Base-by-base conservation (phyloP, 768 basidiomycete genomes). In the Mycena polygramma region DNA sequence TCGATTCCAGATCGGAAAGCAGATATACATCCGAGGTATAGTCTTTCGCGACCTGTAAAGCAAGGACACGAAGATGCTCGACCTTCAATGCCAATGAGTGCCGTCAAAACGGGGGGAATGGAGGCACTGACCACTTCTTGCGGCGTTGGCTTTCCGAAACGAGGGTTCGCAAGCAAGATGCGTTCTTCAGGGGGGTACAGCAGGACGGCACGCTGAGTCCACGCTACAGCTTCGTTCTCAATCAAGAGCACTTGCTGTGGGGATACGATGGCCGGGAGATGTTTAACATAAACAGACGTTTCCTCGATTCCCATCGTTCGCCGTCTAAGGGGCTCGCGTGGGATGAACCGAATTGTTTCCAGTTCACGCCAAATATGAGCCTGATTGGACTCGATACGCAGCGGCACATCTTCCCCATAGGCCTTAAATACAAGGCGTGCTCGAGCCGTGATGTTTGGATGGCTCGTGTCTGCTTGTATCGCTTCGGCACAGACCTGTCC, bases 121-220 rank as follows among this genome's bases (percentile, higher is more conserved):
- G 43, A 59, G 15, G 36, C 9, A 79, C 85, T 49, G 64, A 88
- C 88, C 60, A 88, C 87, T 76, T 87, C 85, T 11, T 51, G 35
- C 13, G 78, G 72, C 24, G 77, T 77, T 2, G 88, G 87, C 17
- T 72, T 54, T 4, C 88, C 86, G 9, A 89, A 75, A 6, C 55
- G 68, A 10, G 79, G 76, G 75, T 86, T 77, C 3, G 79, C 82
- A 6, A 80, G 65, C 14, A 81, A 63, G 10, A 87, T 58, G 43
- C 79, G 73, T 45, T 75, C 76, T 22, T 75, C 59, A 7, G 84
- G 84, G 24, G 76, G 72, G 5, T 63, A 57, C 4, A 65, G 46
- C 39, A 83, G 81, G 19, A 77, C 63, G 2, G 79, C 86, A n/a
- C 86, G 76, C 62, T 89, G 87, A 6, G 85, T 86, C 88, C 88